A percentile compares a stretch with the other conserved stretches of the same genome.
Evolutionary conservation across 768 basidiomycete genomes (phyloP).

Genomic region (Boletellus ananiceps): DNA sequence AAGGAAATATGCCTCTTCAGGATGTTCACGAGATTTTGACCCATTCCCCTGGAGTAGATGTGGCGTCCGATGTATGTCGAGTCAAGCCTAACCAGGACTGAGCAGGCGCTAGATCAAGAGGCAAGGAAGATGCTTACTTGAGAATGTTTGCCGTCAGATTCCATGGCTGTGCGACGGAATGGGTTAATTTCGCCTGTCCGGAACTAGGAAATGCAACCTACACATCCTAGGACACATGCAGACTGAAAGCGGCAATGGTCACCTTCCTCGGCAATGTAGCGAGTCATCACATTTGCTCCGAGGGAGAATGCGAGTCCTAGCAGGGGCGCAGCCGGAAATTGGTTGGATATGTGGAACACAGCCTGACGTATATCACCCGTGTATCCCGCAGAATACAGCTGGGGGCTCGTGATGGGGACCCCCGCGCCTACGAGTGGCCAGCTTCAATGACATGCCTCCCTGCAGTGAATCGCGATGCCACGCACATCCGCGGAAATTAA

Average conservation of each 20-base stretch:
- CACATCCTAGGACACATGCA: slow-evolving; percentile 70
- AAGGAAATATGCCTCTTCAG: slow-evolving; percentile 47
- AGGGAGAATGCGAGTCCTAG: slow-evolving; percentile 91
- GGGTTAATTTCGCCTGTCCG: slow-evolving; percentile 8
- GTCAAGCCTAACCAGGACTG: slow-evolving; percentile 42
- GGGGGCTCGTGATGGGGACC: slow-evolving; percentile 73
- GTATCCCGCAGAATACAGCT: slow-evolving; percentile 83
- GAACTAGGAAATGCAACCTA: slow-evolving; percentile 37
- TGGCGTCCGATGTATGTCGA: slow-evolving; percentile 52
- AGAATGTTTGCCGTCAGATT: slow-evolving; percentile 36
- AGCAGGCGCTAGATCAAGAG: slow-evolving; percentile 6
- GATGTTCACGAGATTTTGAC: slow-evolving; percentile 59
- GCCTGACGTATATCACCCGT: slow-evolving; percentile 88
- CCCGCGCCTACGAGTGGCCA: slow-evolving; percentile 60
- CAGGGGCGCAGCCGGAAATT: slow-evolving; percentile 76
- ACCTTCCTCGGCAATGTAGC: slow-evolving; percentile 86
- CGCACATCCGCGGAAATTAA: slow-evolving; percentile 92
- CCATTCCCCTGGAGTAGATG: slow-evolving; percentile 79
- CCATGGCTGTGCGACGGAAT: slow-evolving; percentile 42
- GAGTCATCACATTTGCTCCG: slow-evolving; percentile 86
- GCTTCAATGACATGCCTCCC: slow-evolving; percentile 14
- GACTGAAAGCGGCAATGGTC: slow-evolving; percentile 54
- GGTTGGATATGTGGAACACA: slow-evolving; percentile 64
- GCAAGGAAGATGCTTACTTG: slow-evolving; percentile 25
- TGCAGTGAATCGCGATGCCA: slow-evolving; percentile 14